Evolutionary conservation across 805 yeast species (phyloP), one percentile per base, ranked within the genome.

Genomic region (Lachancea sp.): DNA sequence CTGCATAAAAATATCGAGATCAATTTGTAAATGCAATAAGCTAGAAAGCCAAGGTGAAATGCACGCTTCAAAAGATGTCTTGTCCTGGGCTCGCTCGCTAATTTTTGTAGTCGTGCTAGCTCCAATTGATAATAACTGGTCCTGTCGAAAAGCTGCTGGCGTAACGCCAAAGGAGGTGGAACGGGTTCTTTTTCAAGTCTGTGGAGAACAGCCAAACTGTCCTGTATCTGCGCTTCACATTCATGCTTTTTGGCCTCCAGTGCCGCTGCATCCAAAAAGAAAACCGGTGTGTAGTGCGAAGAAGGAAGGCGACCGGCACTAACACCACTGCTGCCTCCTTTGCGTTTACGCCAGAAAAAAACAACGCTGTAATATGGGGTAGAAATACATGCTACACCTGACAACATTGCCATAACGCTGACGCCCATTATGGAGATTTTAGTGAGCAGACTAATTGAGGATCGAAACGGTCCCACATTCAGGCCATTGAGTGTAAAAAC

Each of bases 11-110:
- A 56, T 1, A 69, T 69, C 37, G 63, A 63, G 2, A 54, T 32
- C 3, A 69, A 49, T 52, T 67, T 70, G 45, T 68, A 65, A 6
- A 61, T 22, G 56, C 73, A 70, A 37, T 68, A 70, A 6, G 66
- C 38, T 4, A 68, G 49, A 38, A 70, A 56, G 2, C 46, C 42
- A 30, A 55, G 29, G 17, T 59, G 58, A 45, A 58, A 56, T 13
- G 44, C 29, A 40, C 50, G 57, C 34, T 52, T 60, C 2, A 49
- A 18, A 2, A 41, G 34, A 35, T 54, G 47, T 2, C 53, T 40
- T 2, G 35, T 31, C 2, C 45, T 41, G 2, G 65, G 45, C 44
- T 55, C 55, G 15, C 44, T 40, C 3, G 55, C 18, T 8, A 48
- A 45, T 15, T 33, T 36, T 29, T 53, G 56, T 15, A 61, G 49